Evolutionary conservation across 768 basidiomycete species (phyloP).

Genomic region (Suillus clintonianus): DNA sequence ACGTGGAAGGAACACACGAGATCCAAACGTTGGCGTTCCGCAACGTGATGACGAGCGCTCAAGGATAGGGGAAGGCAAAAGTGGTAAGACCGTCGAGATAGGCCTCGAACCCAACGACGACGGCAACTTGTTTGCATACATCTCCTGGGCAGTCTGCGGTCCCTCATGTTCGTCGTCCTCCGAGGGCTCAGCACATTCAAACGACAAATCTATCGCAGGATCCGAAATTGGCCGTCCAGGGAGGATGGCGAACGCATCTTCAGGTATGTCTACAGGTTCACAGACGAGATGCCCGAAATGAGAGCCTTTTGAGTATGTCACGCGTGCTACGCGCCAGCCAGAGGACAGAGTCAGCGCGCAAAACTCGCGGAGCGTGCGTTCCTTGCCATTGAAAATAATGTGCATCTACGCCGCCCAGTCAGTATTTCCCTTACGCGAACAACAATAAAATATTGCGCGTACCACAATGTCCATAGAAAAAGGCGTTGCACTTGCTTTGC

Average conservation of each 20-base stretch:
- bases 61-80: slow-evolving; percentile 30
- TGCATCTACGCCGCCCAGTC: slow-evolving; percentile 53
- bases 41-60: slow-evolving; percentile 54
- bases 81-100: slow-evolving; percentile 3
- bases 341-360: slow-evolving; percentile 53
- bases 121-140: background rate
- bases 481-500: slow-evolving; percentile 64
- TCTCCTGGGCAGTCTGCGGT: background rate
- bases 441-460: too few relatives aligned
- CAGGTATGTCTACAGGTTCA: slow-evolving; percentile 57
- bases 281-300: slow-evolving; percentile 74
- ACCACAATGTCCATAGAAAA: slow-evolving; percentile 76
- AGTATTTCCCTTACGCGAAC: too few relatives aligned
- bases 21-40: slow-evolving; percentile 65
- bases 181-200: background rate
- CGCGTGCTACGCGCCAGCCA: slow-evolving; percentile 63
- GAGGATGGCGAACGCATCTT: slow-evolving; percentile 23
- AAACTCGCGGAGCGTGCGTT: slow-evolving; percentile 68
- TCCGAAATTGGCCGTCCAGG: background rate
- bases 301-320: slow-evolving; percentile 59
- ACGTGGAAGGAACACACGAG: slow-evolving; percentile 36
- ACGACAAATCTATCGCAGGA: background rate
- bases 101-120: background rate
- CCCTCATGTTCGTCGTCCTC: background rate
- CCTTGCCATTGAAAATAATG: slow-evolving; percentile 65